Percentiles rank a stretch among this genome's conserved stretches.
Conservation (phyloP, 768 basidiomycete species). For the Termitomyces sp. region DNA sequence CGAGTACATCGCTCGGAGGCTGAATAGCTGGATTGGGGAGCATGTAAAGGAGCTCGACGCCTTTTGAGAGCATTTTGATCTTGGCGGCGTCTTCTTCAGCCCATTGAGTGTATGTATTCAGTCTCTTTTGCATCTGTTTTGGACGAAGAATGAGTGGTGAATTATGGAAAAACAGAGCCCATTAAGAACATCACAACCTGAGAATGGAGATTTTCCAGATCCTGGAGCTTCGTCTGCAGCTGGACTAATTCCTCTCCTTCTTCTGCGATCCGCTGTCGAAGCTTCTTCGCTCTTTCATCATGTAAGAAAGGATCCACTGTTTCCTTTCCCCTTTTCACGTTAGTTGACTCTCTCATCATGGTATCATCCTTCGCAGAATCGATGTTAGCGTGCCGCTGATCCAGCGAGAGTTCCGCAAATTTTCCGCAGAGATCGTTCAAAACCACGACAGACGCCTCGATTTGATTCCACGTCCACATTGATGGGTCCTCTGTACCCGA, state of each 20-base stretch:
- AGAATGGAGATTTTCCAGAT: background rate
- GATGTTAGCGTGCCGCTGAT: background rate
- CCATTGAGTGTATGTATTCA: background rate
- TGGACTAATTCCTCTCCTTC: background rate
- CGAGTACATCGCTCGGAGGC: background rate
- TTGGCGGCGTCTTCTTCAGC: background rate
- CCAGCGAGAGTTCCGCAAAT: background rate
- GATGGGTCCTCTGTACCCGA: background rate
- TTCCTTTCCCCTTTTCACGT: background rate
- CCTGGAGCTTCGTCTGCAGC: background rate
- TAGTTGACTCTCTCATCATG: no score
- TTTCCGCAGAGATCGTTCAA: background rate
- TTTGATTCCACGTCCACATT: constrained; percentile 7
- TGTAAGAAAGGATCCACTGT: background rate
- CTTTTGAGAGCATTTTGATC: background rate
- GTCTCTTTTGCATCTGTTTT: constrained; percentile 3
- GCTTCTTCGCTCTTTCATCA: background rate
- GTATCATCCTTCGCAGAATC: background rate
- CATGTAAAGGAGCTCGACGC: background rate
- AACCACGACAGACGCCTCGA: background rate
- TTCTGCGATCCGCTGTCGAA: background rate
- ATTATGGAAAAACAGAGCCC: background rate
- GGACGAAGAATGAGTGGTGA: background rate
- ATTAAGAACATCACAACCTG: background rate
- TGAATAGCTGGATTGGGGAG: constrained; percentile 1